phyloP scores from a whole-genome alignment of 768 basidiomycete genomes.

The Tulasnella sp. region DNA sequence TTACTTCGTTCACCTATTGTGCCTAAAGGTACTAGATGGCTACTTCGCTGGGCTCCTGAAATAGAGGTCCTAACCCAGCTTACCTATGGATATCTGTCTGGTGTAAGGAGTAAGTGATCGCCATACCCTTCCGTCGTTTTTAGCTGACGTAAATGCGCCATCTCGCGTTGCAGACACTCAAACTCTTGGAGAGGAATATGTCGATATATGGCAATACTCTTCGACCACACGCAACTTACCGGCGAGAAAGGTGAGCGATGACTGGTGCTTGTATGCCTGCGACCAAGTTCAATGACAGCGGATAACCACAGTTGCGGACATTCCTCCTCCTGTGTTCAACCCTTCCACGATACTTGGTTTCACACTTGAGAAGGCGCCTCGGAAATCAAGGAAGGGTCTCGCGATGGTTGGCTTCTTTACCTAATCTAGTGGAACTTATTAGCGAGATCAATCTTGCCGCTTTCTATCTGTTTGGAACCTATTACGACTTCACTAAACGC shows the following conservation, averaged over 20 bases:
- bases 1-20: slow-evolving; percentile 24
- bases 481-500: slow-evolving; percentile 68
- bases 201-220: slow-evolving; percentile 73
- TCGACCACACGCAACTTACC: slow-evolving; percentile 44
- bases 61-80: slow-evolving; percentile 59
- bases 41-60: slow-evolving; percentile 77
- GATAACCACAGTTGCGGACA: slow-evolving; percentile 38
- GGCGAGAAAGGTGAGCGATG: slow-evolving; percentile 36
- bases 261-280: background rate
- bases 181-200: slow-evolving; percentile 89
- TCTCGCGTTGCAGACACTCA: slow-evolving; percentile 41
- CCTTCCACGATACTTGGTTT: slow-evolving; percentile 59
- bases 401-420: slow-evolving; percentile 41
- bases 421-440: slow-evolving; percentile 51
- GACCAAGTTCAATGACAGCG: background rate
- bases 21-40: slow-evolving; percentile 68
- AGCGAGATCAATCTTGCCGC: slow-evolving; percentile 72
- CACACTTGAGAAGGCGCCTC: slow-evolving; percentile 44
- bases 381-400: slow-evolving; percentile 38
- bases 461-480: slow-evolving; percentile 77
- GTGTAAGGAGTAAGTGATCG: slow-evolving; percentile 44
- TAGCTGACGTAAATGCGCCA: background rate
- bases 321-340: slow-evolving; percentile 62
- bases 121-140: background rate
- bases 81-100: slow-evolving; percentile 74